Percentiles rank a stretch among this genome's conserved stretches.
phyloP scores from a whole-genome alignment of 495 filamentous ascomycete species.

The Penicillium goetzii region DNA sequence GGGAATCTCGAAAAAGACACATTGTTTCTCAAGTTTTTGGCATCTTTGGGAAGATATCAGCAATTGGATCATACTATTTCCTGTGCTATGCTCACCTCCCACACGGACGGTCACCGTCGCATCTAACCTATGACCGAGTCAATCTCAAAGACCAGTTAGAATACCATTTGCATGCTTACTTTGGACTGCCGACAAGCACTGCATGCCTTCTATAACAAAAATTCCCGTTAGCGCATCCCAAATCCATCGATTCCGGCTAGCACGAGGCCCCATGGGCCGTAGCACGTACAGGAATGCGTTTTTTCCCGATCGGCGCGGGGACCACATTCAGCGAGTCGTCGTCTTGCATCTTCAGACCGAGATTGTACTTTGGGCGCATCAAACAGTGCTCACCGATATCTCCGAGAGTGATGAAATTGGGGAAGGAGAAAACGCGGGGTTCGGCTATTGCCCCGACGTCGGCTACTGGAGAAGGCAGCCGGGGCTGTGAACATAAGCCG shows the following conservation, averaged over 20 bases:
- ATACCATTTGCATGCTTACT: conserved; percentile 18
- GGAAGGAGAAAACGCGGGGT: conserved; percentile 34
- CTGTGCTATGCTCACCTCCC: conserved; percentile 30
- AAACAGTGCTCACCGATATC: background rate
- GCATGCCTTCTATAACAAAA: conserved; percentile 39
- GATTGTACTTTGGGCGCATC: background rate
- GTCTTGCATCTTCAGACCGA: conserved; percentile 25
- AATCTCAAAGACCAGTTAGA: background rate
- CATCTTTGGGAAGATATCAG: conserved; percentile 27
- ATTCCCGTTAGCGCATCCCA: background rate
- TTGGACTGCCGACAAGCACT: conserved; percentile 44
- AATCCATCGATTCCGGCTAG: background rate
- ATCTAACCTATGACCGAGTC: conserved; percentile 37
- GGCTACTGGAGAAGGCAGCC: conserved; percentile 7
- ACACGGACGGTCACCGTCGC: conserved; percentile 46
- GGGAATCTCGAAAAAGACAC: conserved; percentile 43
- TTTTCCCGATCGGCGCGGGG: conserved; percentile 38
- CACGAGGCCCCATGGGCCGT: background rate
- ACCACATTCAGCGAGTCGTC: conserved; percentile 35
- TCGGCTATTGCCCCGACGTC: conserved; percentile 31
- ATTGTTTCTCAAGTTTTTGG: conserved; percentile 39
- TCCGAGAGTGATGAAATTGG: conserved; percentile 3
- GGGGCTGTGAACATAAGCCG: background rate
- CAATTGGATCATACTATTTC: background rate
- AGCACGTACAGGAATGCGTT: conserved; percentile 43